Evolutionary conservation across 2,329 filamentous ascomycete species (phyloP).

Genomic region (Aspergillus clavatus): DNA sequence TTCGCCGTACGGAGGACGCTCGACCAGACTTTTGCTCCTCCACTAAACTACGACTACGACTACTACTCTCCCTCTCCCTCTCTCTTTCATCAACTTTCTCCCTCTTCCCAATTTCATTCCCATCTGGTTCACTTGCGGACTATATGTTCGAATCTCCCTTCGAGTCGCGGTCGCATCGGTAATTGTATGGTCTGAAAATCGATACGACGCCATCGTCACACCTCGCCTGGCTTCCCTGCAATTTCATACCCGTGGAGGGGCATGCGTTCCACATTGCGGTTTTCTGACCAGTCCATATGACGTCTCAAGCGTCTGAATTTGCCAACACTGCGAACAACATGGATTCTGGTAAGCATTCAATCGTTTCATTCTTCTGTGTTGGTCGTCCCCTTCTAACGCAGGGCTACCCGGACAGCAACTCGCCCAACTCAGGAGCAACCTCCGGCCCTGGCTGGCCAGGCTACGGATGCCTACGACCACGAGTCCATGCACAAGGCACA

Average conservation of each 20-base stretch:
- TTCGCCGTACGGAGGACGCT: no score
- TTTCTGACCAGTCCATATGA: conserved; percentile 27
- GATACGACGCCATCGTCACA: neutral
- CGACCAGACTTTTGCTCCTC: conserved; percentile 29
- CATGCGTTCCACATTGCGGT: conserved; percentile 30
- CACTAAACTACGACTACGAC: conserved; percentile 22
- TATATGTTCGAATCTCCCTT: no score
- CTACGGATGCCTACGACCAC: conserved; percentile 20
- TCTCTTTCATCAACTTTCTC: conserved; percentile 1
- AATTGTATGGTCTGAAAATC: neutral
- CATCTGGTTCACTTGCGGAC: neutral
- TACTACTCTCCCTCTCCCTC: conserved; percentile 3
- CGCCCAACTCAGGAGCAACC: conserved; percentile 16
- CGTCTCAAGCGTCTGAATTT: conserved; percentile 32
- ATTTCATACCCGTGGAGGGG: conserved; percentile 28
- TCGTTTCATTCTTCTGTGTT: conserved; percentile 8
- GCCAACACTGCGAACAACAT: conserved; percentile 20
- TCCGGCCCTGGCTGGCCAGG: conserved; percentile 20
- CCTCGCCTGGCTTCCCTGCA: no score
- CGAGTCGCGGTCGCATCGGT: neutral
- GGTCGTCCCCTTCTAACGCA: conserved; percentile 7
- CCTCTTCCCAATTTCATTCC: neutral
- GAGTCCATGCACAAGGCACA: conserved; percentile 29
- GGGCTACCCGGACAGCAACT: conserved; percentile 10
- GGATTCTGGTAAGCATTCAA: conserved; percentile 30